phyloP scores from a whole-genome alignment of 2,329 filamentous ascomycete genomes.

The Hymenotorrendiella dingleyae region DNA sequence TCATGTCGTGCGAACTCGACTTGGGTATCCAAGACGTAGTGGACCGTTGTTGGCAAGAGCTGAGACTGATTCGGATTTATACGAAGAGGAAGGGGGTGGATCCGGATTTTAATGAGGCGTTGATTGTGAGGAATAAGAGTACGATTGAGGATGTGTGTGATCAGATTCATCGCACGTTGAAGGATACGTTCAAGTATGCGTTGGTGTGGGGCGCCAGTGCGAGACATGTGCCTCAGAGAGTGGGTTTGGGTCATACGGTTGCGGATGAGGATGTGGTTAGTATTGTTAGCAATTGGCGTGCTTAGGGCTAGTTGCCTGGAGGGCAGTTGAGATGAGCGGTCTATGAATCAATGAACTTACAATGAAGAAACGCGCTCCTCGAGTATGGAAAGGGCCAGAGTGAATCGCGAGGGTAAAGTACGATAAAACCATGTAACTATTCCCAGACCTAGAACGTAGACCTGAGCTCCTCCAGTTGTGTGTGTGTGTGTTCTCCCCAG shows the following conservation, averaged over 20 bases:
- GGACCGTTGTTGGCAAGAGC: conserved; percentile 89
- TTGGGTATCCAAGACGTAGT: conserved; percentile 90
- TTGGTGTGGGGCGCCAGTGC: conserved; percentile 97
- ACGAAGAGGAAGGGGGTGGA: conserved; percentile 93
- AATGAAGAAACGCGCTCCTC: too few relatives aligned
- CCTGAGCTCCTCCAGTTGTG: too few relatives aligned
- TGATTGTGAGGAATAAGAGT: conserved; percentile 85
- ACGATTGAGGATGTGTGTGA: conserved; percentile 97
- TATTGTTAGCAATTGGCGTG: conserved; percentile 59
- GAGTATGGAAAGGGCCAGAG: too few relatives aligned
- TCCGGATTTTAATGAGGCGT: conserved; percentile 81
- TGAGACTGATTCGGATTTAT: conserved; percentile 86
- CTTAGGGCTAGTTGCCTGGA: conserved; percentile 35
- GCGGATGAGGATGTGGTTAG: conserved; percentile 63
- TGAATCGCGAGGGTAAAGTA: too few relatives aligned
- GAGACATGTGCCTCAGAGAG: conserved; percentile 87
- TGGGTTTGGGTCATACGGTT: conserved; percentile 78
- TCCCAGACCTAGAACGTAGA: too few relatives aligned
- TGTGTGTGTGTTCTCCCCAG: too few relatives aligned
- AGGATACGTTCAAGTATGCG: conserved; percentile 99
- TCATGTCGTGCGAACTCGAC: conserved; percentile 97
- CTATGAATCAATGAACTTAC: too few relatives aligned
- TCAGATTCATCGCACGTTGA: conserved; percentile 84
- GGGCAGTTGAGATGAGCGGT: too few relatives aligned
- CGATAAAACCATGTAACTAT: too few relatives aligned